Percentiles rank a stretch among this genome's conserved stretches.
phyloP scores from a whole-genome alignment of 1,139 yeast species.

The Arxiozyma telluris region DNA sequence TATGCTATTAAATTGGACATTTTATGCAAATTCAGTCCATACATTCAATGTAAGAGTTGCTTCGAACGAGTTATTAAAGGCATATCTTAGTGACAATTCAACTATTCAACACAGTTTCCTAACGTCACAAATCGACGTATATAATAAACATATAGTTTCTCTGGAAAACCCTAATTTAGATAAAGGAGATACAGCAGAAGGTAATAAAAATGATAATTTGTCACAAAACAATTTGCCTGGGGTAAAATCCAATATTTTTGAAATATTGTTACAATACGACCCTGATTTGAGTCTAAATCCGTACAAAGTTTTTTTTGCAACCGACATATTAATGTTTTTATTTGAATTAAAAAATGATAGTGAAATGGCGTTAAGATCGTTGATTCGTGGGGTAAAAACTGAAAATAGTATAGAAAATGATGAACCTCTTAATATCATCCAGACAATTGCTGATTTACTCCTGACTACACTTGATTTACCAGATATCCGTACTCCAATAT shows the following conservation, averaged over 20 bases:
- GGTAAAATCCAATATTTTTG: constrained; percentile 43
- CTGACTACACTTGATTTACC: constrained; percentile 53
- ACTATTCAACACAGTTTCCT: constrained; percentile 57
- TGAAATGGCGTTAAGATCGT: constrained; percentile 28
- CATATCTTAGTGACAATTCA: constrained; percentile 57
- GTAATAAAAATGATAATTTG: background rate
- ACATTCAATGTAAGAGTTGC: constrained; percentile 72
- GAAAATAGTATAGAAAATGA: constrained; percentile 63
- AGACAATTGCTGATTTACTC: constrained; percentile 70
- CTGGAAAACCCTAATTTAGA: background rate
- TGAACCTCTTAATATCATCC: constrained; percentile 66
- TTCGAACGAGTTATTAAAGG: constrained; percentile 54
- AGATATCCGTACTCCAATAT: constrained; percentile 72
- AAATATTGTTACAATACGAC: constrained; percentile 68
- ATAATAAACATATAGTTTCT: constrained; percentile 17
- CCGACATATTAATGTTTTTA: constrained; percentile 53
- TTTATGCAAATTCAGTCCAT: constrained; percentile 72
- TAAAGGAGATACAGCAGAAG: background rate
- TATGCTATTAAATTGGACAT: constrained; percentile 75
- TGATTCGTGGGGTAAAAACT: constrained; percentile 47
- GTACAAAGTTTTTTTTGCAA: constrained; percentile 79
- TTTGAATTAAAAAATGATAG: constrained; percentile 44
- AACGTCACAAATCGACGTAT: constrained; percentile 51
- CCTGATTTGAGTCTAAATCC: constrained; percentile 73
- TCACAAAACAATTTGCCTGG: background rate